Evolutionary conservation across 208 protist species (phyloP).

Genomic region (Leishmania arabica): DNA sequence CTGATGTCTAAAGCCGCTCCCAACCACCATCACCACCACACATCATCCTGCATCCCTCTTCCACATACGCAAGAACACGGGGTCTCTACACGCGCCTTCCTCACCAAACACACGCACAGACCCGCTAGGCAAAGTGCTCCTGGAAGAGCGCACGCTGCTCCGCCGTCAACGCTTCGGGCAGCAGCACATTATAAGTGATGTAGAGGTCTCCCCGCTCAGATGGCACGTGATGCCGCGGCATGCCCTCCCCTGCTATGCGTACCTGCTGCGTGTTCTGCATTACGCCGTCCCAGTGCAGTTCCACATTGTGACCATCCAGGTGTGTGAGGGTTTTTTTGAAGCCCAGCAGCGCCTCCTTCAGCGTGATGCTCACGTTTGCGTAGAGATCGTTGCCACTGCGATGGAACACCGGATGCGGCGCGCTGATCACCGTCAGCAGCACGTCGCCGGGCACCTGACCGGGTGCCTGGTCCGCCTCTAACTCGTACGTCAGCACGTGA

Average conservation of each 20-base stretch:
- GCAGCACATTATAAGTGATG: conserved; percentile 77
- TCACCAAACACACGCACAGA: not conserved
- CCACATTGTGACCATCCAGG: conserved; percentile 79
- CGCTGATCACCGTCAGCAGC: conserved; percentile 54
- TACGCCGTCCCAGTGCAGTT: conserved; percentile 36
- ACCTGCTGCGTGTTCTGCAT: conserved; percentile 73
- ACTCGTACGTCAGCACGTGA: conserved; percentile 80
- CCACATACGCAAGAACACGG: not conserved
- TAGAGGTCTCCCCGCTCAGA: conserved; percentile 91
- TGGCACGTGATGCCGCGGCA: conserved; percentile 88
- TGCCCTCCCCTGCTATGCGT: conserved; percentile 84
- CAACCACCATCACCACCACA: not conserved
- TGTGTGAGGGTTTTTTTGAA: conserved; percentile 85
- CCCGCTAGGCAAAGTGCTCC: conserved; percentile 18
- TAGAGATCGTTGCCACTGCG: conserved; percentile 82
- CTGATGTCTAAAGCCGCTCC: not conserved
- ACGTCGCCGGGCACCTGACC: conserved; percentile 86
- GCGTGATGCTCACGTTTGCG: conserved; percentile 70
- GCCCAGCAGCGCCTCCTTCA: conserved; percentile 92
- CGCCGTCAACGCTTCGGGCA: conserved; percentile 63
- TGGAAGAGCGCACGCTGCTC: conserved; percentile 43
- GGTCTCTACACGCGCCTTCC: not conserved
- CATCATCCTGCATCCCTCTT: not conserved
- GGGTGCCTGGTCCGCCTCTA: conserved; percentile 84
- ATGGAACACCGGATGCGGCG: conserved; percentile 71